These are phyloP conservation scores for Trametes sp. DNA, from an alignment of 1,284 basidiomycete species.

Conservation along the genomic window DNA sequence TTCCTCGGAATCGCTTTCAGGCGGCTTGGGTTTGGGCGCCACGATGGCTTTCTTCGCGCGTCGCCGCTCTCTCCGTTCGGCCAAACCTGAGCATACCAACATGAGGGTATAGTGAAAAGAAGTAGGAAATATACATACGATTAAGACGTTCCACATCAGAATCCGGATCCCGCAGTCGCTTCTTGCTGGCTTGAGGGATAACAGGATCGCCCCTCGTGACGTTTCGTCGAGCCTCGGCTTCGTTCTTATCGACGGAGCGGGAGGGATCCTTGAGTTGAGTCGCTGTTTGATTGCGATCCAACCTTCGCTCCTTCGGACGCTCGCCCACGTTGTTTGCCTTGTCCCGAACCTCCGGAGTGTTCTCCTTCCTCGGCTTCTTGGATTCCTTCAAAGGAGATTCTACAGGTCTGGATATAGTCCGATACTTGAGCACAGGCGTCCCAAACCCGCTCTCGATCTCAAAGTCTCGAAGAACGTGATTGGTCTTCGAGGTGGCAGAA, in stretches of 20 bases:
- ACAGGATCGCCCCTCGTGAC: too few relatives aligned
- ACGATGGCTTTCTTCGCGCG: constrained; percentile 53
- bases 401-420: constrained; percentile 30
- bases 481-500: constrained; percentile 14
- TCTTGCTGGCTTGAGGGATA: background rate
- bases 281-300: background rate
- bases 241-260: background rate
- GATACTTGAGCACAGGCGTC: constrained; percentile 66
- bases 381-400: background rate
- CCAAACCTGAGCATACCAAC: constrained; percentile 37
- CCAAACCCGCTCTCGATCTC: constrained; percentile 52
- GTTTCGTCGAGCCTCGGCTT: background rate
- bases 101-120: background rate
- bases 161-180: background rate
- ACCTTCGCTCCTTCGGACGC: too few relatives aligned
- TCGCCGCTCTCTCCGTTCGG: constrained; percentile 45
- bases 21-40: constrained; percentile 38
- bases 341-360: too few relatives aligned
- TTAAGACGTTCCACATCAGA: constrained; percentile 16
- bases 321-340: too few relatives aligned
- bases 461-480: background rate
- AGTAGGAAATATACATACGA: constrained; percentile 11
- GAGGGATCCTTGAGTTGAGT: too few relatives aligned
- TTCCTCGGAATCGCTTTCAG: constrained; percentile 15
- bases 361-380: background rate